Evolutionary conservation across 768 basidiomycete species (phyloP).

Genomic region (Cyclocybe cylindracea): DNA sequence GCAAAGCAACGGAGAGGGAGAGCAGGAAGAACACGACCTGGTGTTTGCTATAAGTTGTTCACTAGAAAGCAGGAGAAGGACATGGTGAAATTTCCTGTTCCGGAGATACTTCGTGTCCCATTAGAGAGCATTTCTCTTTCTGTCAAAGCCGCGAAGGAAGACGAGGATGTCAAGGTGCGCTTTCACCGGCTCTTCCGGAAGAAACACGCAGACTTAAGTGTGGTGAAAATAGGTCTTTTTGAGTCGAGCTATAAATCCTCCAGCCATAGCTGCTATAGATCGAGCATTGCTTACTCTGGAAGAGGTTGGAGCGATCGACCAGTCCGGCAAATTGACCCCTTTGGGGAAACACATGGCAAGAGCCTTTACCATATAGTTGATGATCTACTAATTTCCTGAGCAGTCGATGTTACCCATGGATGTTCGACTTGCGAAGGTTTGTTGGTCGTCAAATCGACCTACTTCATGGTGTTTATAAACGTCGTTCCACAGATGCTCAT

Average conservation of each 20-base stretch:
- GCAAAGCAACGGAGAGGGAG: slow-evolving; percentile 85
- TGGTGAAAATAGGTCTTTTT: slow-evolving; percentile 52
- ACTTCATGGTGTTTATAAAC: not conserved
- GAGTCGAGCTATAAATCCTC: slow-evolving; percentile 80
- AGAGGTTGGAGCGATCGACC: slow-evolving; percentile 77
- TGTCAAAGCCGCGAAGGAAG: slow-evolving; percentile 77
- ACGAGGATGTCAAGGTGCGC: slow-evolving; percentile 74
- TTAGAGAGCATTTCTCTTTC: slow-evolving; percentile 80
- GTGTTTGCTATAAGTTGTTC: slow-evolving; percentile 87
- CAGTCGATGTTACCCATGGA: slow-evolving; percentile 88
- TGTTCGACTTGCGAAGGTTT: slow-evolving; percentile 81
- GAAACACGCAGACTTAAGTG: not conserved
- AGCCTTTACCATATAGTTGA: not conserved
- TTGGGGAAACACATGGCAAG: slow-evolving; percentile 79
- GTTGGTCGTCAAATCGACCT: not conserved
- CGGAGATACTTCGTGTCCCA: slow-evolving; percentile 88
- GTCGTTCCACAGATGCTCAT: slow-evolving; percentile 73
- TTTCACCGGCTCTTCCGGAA: slow-evolving; percentile 8
- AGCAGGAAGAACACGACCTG: slow-evolving; percentile 84
- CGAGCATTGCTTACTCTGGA: slow-evolving; percentile 71
- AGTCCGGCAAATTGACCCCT: slow-evolving; percentile 68
- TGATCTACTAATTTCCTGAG: not conserved
- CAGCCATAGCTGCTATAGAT: slow-evolving; percentile 72
- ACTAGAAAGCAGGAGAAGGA: slow-evolving; percentile 69
- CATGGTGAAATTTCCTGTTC: slow-evolving; percentile 74